Evolutionary conservation across 306 rosid species (phyloP), one percentile per base, ranked within the genome.

Genomic region (Senna tora): DNA sequence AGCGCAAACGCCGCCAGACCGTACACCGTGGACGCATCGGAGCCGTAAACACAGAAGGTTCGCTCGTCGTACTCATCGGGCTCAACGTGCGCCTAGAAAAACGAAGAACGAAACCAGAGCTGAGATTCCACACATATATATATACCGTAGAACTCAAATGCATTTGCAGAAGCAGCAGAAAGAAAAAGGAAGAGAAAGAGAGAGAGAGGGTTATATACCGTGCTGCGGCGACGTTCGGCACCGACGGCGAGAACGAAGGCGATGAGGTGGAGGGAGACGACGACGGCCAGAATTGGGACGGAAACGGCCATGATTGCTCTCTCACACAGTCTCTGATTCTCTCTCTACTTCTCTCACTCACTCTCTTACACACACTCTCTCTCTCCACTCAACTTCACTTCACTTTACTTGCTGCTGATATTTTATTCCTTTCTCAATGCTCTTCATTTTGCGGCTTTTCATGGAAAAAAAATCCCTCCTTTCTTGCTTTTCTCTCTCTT

Each of bases 11-110:
- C 99, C 75, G 89, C 25, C 22, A 94, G 45, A 13, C 99, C 99
- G 82, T 94, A 94, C 30, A 85, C 84, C 65, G 99, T 91, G 56
- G 99, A 91, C 9, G 97, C 97, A 72, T 94, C 99, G 57, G 96
- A 67, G 62, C 60, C 80, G 87, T 94, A 94, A 28, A 67, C 78
- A 51, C 99, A 94, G 80, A 61, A 89, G 1, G 91, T 80, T 2
- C 22, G 25, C 12, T 85, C 92, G 36, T 94, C 99, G 87, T 94
- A 94, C 87, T 86, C 10, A 68, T 94, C 99, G 2, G 88, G 80
- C 6, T 69, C 42, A n/a, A 89, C 86, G 57, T 74, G 75, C 0
- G 91, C 99, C 99, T 94, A 74, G 55, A 70, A 79, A 59, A 9
- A 7, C 4, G 42, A 39, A 32, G 4, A 67, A n/a, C 9, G 2